Evolutionary conservation across 1,139 yeast genomes (phyloP).

Genomic region (Blastobotrys arbuscula): DNA sequence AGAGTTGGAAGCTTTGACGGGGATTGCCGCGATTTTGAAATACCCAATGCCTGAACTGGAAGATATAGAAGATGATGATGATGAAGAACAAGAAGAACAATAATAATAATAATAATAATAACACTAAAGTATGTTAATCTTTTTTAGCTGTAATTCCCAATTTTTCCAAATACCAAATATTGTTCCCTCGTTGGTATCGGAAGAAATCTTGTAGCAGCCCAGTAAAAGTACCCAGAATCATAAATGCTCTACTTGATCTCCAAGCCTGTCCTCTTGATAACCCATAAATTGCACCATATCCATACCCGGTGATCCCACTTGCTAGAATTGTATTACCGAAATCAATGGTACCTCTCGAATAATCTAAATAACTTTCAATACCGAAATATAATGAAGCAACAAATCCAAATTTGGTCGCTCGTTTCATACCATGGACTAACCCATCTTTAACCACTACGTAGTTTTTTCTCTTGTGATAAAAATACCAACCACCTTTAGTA

Average conservation of each 20-base stretch:
- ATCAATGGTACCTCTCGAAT: constrained; percentile 50
- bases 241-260: constrained; percentile 49
- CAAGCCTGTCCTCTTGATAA: constrained; percentile 46
- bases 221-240: constrained; percentile 49
- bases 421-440: constrained; percentile 41
- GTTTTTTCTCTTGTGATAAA: constrained; percentile 79
- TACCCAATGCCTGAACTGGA: constrained; percentile 85
- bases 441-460: constrained; percentile 63
- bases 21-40: constrained; percentile 79
- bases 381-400: constrained; percentile 53
- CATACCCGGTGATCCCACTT: constrained; percentile 47
- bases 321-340: constrained; percentile 57
- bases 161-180: constrained; percentile 51
- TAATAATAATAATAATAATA: background rate
- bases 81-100: background rate
- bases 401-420: constrained; percentile 42
- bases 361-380: constrained; percentile 57
- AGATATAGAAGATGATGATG: constrained; percentile 48
- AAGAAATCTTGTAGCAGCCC: constrained; percentile 65
- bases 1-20: constrained; percentile 83
- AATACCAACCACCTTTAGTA: constrained; percentile 83
- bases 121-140: background rate
- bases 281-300: constrained; percentile 42
- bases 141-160: background rate
- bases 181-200: constrained; percentile 53